A percentile compares a stretch with the other conserved stretches of the same genome.
phyloP scores from a whole-genome alignment of 2,329 filamentous ascomycete genomes.

The Penicillium sp. region DNA sequence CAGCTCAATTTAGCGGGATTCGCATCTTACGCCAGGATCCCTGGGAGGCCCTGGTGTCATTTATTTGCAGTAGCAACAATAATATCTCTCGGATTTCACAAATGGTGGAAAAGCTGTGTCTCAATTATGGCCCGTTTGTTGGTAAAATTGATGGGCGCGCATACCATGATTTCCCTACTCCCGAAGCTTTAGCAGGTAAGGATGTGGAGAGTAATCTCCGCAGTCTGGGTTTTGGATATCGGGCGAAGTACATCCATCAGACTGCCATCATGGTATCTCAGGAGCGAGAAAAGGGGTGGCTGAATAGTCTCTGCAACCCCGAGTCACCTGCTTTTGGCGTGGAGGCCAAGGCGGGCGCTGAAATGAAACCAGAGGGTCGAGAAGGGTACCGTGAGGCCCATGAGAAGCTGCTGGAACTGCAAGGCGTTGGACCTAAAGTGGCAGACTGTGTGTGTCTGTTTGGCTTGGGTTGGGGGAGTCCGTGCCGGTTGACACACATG shows the following conservation, averaged over 20 bases:
- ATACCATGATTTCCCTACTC: conserved; percentile 83
- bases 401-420: conserved; percentile 67
- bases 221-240: conserved; percentile 85
- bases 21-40: conserved; percentile 90
- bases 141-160: conserved; percentile 62
- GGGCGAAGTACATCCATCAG: conserved; percentile 84
- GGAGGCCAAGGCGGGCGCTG: conserved; percentile 41
- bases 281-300: conserved; percentile 66
- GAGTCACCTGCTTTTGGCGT: conserved; percentile 59
- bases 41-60: conserved; percentile 89
- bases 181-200: conserved; percentile 64
- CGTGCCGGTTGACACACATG: conserved; percentile 92
- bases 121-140: conserved; percentile 74
- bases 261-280: conserved; percentile 71
- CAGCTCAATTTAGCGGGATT: conserved; percentile 81
- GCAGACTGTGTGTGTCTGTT: conserved; percentile 95
- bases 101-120: conserved; percentile 92
- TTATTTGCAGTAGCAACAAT: conserved; percentile 99
- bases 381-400: conserved; percentile 75
- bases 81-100: conserved; percentile 92
- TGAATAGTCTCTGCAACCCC: conserved; percentile 72
- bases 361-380: conserved; percentile 49
- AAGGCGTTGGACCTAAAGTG: conserved; percentile 93
- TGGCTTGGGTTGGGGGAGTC: conserved; percentile 92
- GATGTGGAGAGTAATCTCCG: conserved; percentile 77